Base-by-base conservation (phyloP, 2,329 filamentous ascomycete species). In the Teratosphaeriaceae sp. region DNA sequence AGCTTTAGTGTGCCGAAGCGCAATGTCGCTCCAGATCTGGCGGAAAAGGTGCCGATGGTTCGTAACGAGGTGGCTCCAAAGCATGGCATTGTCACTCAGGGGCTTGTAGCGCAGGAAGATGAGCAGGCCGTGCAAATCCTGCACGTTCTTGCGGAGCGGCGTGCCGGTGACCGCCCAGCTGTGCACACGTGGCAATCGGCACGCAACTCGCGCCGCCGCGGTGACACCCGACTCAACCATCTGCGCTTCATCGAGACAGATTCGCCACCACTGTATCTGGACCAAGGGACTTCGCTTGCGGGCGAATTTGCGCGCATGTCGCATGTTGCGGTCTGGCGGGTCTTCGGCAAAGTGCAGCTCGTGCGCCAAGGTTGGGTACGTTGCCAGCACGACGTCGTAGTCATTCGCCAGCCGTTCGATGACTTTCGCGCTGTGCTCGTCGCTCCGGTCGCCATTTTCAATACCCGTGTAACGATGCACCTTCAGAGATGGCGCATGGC, bases 131-230 rank as follows among this genome's bases (percentile, higher is more conserved):
- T 82, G 80, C 6, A 96, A 70, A 62, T 96, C 90, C 55, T 75
- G 70, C 23, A 90, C 76, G 48, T 88, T 77, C 51, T 88, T 86
- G 51, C 85, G 84, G 27, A 97, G 75, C 0, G 92, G 92, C 1
- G 92, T 98, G 31, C 88, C 92, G 0, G 88, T 90, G 30, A 98
- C 81, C 12, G 84, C 88, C 92, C 92, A 97, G 2, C 88, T 83
- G 65, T 95, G 89, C 50, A 85, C 67, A 21, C 92, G 78, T 33
- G 90, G 88, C 47, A 98, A 83, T 20, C 84, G 70, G 30, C 81
- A 79, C 26, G 88, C 88, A 12, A 96, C 80, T 36, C 75, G 78
- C 1, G 92, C 89, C 21, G 90, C 86, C 53, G 87, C 82, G 54
- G 80, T 89, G 3, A 94, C 81, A 24, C 88, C 88, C 51, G 79